Evolutionary conservation across 768 basidiomycete species (phyloP).

Genomic region (Lactifluus pinguis): DNA sequence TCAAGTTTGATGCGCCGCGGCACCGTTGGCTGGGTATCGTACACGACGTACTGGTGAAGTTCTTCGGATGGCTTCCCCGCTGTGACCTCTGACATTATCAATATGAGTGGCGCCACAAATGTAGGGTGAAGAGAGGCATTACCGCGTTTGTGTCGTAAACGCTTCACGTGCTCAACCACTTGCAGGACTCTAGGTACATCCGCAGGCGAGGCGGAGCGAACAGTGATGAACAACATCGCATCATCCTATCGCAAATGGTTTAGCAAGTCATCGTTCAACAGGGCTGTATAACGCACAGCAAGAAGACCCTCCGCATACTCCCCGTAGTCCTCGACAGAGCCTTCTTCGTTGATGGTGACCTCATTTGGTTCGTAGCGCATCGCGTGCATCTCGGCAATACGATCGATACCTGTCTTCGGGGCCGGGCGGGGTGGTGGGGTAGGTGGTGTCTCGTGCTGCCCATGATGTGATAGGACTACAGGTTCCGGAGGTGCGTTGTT

Average conservation of each 20-base stretch:
- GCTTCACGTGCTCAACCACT: constrained; percentile 72
- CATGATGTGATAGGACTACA: background rate
- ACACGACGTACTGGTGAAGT: constrained; percentile 67
- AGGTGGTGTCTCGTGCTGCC: constrained; percentile 26
- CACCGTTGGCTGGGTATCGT: constrained; percentile 42
- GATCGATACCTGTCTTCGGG: constrained; percentile 56
- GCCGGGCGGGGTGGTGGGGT: constrained; percentile 50
- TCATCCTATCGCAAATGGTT: constrained; percentile 44
- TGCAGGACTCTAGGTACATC: constrained; percentile 73
- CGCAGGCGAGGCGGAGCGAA: constrained; percentile 51
- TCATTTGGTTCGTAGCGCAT: constrained; percentile 66
- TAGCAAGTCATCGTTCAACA: background rate
- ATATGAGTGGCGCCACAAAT: background rate
- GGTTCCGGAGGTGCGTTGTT: constrained; percentile 30
- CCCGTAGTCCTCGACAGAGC: constrained; percentile 55
- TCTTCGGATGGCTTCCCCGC: constrained; percentile 43
- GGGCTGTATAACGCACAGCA: constrained; percentile 34
- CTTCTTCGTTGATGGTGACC: constrained; percentile 59
- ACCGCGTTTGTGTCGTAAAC: constrained; percentile 71
- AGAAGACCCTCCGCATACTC: constrained; percentile 56
- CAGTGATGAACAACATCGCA: constrained; percentile 69
- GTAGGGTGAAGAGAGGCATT: background rate
- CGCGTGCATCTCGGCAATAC: constrained; percentile 65
- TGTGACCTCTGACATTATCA: background rate
- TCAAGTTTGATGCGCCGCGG: constrained; percentile 64